These are phyloP conservation scores for Flaveria bidentis DNA, from an alignment of 129 eudicot genomes.

Conservation along the genomic window DNA sequence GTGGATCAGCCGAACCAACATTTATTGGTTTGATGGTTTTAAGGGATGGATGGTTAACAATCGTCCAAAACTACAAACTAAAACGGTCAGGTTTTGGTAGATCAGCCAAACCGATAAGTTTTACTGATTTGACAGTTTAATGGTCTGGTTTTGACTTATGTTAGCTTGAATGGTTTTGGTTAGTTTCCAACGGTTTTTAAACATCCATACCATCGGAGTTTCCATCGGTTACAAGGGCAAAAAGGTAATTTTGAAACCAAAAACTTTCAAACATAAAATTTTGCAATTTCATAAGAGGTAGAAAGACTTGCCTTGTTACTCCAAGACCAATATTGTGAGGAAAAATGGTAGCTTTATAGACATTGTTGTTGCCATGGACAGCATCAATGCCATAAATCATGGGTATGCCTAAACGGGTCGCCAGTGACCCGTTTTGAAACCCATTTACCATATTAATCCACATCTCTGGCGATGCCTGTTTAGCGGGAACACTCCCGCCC, in stretches of 20 bases:
- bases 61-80: no score
- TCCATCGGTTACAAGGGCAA: neutral
- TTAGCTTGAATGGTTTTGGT: no score
- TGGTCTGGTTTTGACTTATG: no score
- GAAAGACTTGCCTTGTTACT: slow-evolving; percentile 62
- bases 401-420: slow-evolving; percentile 81
- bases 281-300: slow-evolving; percentile 2
- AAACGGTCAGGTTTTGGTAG: no score
- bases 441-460: slow-evolving; percentile 77
- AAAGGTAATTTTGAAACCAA: neutral
- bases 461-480: slow-evolving; percentile 57
- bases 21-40: no score
- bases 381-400: slow-evolving; percentile 88
- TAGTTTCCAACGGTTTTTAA: no score
- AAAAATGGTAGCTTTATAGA: slow-evolving; percentile 73
- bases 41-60: no score
- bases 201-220: no score
- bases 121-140: no score
- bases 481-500: slow-evolving; percentile 80
- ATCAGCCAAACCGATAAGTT: no score
- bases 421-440: slow-evolving; percentile 61
- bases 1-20: no score
- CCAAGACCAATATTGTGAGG: slow-evolving; percentile 92
- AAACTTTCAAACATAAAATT: neutral
- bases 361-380: slow-evolving; percentile 82